Conservation (phyloP, 805 yeast genomes). For the Candida germanica region DNA sequence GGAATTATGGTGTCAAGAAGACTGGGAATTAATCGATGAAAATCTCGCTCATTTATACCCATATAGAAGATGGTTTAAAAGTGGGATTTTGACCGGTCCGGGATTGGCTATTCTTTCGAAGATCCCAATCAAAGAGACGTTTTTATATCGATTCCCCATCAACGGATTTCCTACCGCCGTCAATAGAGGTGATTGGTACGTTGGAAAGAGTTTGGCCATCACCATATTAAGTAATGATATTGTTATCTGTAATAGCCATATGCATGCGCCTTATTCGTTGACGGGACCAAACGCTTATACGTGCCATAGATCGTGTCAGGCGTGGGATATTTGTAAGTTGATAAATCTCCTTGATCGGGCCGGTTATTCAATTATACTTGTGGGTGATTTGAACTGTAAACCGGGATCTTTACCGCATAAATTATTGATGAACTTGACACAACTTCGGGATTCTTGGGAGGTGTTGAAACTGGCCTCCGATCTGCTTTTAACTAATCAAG, state of each 20-base stretch:
- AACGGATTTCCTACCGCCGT: constrained; percentile 95
- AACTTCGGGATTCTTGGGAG: constrained; percentile 81
- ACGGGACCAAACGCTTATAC: constrained; percentile 85
- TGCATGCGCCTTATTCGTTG: constrained; percentile 88
- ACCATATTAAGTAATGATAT: constrained; percentile 59
- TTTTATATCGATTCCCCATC: constrained; percentile 80
- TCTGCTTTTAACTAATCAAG: constrained; percentile 8
- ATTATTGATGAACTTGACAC: constrained; percentile 66
- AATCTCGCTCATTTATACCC: constrained; percentile 52
- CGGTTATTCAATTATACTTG: constrained; percentile 83
- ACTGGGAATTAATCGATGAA: constrained; percentile 64
- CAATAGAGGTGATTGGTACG: constrained; percentile 95
- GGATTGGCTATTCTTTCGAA: constrained; percentile 84
- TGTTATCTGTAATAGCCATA: constrained; percentile 85
- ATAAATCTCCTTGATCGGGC: constrained; percentile 59
- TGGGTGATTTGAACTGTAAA: constrained; percentile 88
- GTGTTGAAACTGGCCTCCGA: constrained; percentile 35
- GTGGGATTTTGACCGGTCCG: constrained; percentile 91
- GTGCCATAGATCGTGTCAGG: constrained; percentile 91
- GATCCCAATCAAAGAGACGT: constrained; percentile 77
- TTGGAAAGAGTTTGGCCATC: constrained; percentile 84
- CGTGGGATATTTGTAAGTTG: constrained; percentile 86
- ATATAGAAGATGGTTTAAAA: constrained; percentile 63
- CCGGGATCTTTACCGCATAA: constrained; percentile 84
- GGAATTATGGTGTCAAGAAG: constrained; percentile 87